Evolutionary conservation across 1,284 basidiomycete species (phyloP).

Genomic region (Porphyrellus sp.): DNA sequence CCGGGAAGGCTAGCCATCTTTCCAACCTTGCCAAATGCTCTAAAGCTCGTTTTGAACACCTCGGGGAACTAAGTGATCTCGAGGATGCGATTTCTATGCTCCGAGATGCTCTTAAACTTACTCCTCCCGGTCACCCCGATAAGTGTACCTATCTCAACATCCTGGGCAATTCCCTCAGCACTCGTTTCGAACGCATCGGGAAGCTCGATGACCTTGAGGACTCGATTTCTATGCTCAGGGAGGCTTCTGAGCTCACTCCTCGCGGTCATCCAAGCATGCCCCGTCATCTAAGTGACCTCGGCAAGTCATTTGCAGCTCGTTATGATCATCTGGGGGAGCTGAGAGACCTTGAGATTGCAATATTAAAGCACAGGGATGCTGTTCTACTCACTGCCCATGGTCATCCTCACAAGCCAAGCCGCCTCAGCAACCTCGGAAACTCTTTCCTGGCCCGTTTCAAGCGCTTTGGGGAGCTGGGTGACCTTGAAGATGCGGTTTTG

Average conservation of each 20-base stretch:
- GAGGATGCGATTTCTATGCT: neutral
- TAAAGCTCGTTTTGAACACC: neutral
- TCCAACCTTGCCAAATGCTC: neutral
- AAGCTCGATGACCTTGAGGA: neutral
- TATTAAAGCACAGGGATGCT: no score
- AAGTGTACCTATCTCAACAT: neutral
- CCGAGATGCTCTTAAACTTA: neutral
- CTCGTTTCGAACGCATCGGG: neutral
- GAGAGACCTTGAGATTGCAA: no score
- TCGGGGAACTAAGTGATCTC: neutral
- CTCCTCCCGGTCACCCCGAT: neutral
- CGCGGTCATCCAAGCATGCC: neutral
- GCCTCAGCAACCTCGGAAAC: no score
- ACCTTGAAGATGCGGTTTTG: no score
- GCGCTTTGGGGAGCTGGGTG: no score
- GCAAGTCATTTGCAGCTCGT: no score
- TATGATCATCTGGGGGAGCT: no score
- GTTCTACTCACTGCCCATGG: no score
- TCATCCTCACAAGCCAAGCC: no score
- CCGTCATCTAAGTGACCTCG: neutral
- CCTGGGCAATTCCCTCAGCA: neutral
- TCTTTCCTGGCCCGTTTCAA: no score
- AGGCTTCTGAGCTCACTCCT: neutral
- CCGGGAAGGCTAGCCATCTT: neutral
- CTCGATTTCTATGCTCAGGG: neutral